These are phyloP conservation scores for Bipolaris gigantea DNA, from an alignment of 2,329 filamentous ascomycete species.

Conservation along the genomic window DNA sequence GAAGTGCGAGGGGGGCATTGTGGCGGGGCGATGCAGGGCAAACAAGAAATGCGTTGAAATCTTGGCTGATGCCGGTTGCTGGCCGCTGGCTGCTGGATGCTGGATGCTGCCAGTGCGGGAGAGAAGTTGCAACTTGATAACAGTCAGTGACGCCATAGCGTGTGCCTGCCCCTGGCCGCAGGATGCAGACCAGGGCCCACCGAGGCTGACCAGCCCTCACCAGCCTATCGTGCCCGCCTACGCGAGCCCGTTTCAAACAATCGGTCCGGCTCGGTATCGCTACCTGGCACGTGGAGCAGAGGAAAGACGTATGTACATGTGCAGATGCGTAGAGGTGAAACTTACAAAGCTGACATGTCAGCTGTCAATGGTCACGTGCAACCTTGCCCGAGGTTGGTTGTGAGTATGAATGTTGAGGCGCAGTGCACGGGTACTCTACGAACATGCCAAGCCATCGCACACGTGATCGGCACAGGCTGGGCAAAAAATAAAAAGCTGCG, in stretches of 20 bases:
- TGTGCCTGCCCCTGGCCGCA: slow-evolving; percentile 16
- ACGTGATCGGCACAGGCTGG: too few relatives aligned
- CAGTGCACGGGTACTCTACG: too few relatives aligned
- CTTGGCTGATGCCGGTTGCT: slow-evolving; percentile 18
- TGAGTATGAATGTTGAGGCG: too few relatives aligned
- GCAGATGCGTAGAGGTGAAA: neutral
- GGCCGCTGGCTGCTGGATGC: slow-evolving; percentile 3
- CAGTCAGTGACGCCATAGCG: slow-evolving; percentile 28
- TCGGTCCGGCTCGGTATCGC: slow-evolving; percentile 4
- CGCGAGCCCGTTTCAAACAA: slow-evolving; percentile 14
- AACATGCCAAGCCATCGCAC: too few relatives aligned
- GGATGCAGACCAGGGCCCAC: slow-evolving; percentile 16
- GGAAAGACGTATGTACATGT: neutral
- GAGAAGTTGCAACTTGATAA: slow-evolving; percentile 30
- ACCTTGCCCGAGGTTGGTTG: too few relatives aligned
- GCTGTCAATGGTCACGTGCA: too few relatives aligned
- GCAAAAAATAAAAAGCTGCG: too few relatives aligned
- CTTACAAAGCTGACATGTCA: neutral
- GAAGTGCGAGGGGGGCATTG: slow-evolving; percentile 3
- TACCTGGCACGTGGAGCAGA: neutral
- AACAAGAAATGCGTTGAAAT: slow-evolving; percentile 26
- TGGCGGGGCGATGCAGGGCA: slow-evolving; percentile 16
- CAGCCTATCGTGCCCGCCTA: slow-evolving; percentile 19
- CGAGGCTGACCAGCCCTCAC: slow-evolving; percentile 14
- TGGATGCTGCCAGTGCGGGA: slow-evolving; percentile 9